These are phyloP conservation scores for Flaveria floridana DNA, from an alignment of 140 eudicot genomes.

Conservation along the genomic window DNA sequence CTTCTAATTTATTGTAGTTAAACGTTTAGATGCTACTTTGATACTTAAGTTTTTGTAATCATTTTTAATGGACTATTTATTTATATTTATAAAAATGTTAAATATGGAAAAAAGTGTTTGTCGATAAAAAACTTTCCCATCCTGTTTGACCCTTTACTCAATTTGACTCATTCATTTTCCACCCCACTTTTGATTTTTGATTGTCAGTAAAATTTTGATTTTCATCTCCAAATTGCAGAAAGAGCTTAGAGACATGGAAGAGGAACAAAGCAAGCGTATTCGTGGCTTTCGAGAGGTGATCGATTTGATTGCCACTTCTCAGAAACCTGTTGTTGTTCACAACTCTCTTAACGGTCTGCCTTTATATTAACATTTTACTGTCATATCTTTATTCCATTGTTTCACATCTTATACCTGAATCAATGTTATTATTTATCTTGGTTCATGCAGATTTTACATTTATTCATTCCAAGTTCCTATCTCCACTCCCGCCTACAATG, in stretches of 20 bases:
- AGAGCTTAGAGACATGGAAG: slow-evolving; percentile 61
- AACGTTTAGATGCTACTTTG: background rate
- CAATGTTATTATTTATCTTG: slow-evolving; percentile 15
- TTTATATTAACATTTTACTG: slow-evolving; percentile 29
- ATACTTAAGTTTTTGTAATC: background rate
- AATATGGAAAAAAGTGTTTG: background rate
- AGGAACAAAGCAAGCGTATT: slow-evolving; percentile 55
- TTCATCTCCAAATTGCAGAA: slow-evolving; percentile 39
- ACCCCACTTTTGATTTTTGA: background rate
- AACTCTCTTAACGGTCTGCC: slow-evolving; percentile 75
- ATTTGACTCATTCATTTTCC: background rate
- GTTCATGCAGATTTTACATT: slow-evolving; percentile 67
- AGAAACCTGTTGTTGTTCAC: slow-evolving; percentile 88
- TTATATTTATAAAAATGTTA: background rate
- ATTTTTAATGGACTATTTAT: background rate
- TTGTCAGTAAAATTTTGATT: background rate
- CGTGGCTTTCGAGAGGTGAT: slow-evolving; percentile 98
- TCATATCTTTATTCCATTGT: slow-evolving; percentile 8
- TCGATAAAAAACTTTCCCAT: too few species aligned
- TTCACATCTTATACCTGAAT: background rate
- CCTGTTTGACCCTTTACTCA: background rate
- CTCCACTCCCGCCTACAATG: slow-evolving; percentile 68
- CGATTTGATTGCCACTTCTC: slow-evolving; percentile 83
- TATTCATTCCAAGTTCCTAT: slow-evolving; percentile 73
- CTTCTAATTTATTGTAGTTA: background rate